Evolutionary conservation across 345 rosid genomes (phyloP).

Genomic region (Lepidium sativum): DNA sequence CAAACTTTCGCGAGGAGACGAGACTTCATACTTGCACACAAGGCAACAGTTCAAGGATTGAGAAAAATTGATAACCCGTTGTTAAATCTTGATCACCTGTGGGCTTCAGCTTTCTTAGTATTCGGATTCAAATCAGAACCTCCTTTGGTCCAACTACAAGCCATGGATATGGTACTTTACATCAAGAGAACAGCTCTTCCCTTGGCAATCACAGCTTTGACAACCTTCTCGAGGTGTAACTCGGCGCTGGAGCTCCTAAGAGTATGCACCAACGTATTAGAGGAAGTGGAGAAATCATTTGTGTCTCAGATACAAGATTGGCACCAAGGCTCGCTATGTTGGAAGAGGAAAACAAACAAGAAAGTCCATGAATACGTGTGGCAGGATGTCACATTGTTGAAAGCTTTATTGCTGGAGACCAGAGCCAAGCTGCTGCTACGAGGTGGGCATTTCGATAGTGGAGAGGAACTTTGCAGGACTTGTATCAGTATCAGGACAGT

Average conservation of each 20-base stretch:
- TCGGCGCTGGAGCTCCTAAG: conserved; percentile 77
- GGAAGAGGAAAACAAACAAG: conserved; percentile 60
- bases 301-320: conserved; percentile 81
- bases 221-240: conserved; percentile 77
- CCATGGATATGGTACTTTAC: conserved; percentile 63
- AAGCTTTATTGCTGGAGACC: conserved; percentile 71
- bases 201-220: conserved; percentile 68
- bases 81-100: conserved; percentile 60
- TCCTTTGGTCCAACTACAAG: conserved; percentile 67
- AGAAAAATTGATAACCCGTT: conserved; percentile 45
- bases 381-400: conserved; percentile 83
- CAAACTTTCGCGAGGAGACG: conserved; percentile 53
- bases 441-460: conserved; percentile 81
- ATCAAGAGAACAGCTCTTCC: conserved; percentile 81
- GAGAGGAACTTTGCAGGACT: conserved; percentile 80
- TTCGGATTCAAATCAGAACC: conserved; percentile 87
- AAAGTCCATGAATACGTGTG: conserved; percentile 82
- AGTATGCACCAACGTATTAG: conserved; percentile 80
- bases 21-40: conserved; percentile 49
- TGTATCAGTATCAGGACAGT: conserved; percentile 87
- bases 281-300: conserved; percentile 89
- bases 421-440: conserved; percentile 77
- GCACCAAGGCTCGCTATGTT: conserved; percentile 77
- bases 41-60: conserved; percentile 56
- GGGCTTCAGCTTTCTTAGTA: conserved; percentile 90